Percentiles rank a stretch among this genome's conserved stretches.
Conservation (phyloP, 2,329 filamentous ascomycete species). For the Colletotrichum liriopes region DNA sequence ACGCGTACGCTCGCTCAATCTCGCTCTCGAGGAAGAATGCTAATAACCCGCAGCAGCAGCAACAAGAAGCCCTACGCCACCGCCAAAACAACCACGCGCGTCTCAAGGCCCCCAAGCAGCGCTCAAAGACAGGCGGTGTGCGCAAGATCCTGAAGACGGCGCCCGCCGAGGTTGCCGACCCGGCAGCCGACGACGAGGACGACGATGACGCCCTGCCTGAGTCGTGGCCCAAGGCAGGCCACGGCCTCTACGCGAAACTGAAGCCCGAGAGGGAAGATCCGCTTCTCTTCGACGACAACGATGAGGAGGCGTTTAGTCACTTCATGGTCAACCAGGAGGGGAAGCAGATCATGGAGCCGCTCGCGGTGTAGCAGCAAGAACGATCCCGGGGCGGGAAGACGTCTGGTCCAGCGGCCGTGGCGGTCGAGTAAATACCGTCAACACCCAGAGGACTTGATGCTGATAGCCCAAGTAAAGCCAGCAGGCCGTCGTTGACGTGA, state of each 20-base stretch:
- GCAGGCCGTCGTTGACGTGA: background rate
- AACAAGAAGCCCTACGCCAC: background rate
- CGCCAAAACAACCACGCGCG: constrained; percentile 3
- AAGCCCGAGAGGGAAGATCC: constrained; percentile 56
- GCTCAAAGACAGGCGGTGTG: constrained; percentile 51
- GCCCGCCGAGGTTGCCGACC: constrained; percentile 35
- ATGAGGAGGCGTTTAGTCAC: constrained; percentile 61
- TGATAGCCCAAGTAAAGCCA: too few species aligned
- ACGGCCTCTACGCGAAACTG: constrained; percentile 58
- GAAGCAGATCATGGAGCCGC: constrained; percentile 54
- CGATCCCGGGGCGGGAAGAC: background rate
- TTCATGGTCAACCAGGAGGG: constrained; percentile 58
- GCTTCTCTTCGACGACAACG: constrained; percentile 57
- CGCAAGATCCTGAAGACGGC: constrained; percentile 54
- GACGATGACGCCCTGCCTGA: constrained; percentile 54
- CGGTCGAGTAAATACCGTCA: background rate
- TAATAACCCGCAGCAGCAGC: background rate
- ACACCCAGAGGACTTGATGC: too few species aligned
- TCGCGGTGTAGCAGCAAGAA: constrained; percentile 34
- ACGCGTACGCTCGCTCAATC: constrained; percentile 8
- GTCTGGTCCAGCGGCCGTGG: too few species aligned
- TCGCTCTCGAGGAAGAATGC: background rate
- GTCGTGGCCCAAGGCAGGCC: constrained; percentile 58
- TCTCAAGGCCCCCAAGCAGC: constrained; percentile 46
- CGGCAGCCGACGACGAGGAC: constrained; percentile 50